Evolutionary conservation across 371 early-diverging fungal genomes (phyloP).

Genomic region (Mortierella polycephala): DNA sequence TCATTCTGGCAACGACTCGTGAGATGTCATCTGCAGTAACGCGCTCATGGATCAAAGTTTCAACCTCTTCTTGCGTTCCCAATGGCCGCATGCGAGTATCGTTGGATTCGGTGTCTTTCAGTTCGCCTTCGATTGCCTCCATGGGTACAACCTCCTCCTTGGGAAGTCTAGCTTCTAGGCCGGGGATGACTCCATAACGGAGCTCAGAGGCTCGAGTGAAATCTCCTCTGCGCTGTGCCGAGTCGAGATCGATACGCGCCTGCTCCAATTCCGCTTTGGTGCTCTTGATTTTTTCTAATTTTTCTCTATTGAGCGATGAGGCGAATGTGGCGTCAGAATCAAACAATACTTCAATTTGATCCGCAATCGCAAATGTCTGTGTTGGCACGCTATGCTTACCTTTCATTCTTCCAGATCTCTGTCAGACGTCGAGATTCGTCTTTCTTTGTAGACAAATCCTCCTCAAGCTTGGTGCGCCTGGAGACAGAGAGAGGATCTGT

Average conservation of each 20-base stretch:
- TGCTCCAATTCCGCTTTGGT: slow-evolving; percentile 80
- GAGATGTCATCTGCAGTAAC: slow-evolving; percentile 91
- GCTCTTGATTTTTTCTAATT: slow-evolving; percentile 77
- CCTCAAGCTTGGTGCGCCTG: slow-evolving; percentile 72
- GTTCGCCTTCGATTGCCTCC: slow-evolving; percentile 31
- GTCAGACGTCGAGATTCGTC: slow-evolving; percentile 70
- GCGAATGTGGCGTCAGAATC: background rate
- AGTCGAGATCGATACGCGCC: slow-evolving; percentile 81
- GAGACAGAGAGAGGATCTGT: slow-evolving; percentile 77
- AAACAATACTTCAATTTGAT: slow-evolving; percentile 2
- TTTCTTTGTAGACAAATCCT: slow-evolving; percentile 72
- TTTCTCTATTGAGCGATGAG: slow-evolving; percentile 44
- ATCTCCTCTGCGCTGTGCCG: slow-evolving; percentile 78
- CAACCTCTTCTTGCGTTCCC: slow-evolving; percentile 63
- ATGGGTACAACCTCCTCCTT: slow-evolving; percentile 59
- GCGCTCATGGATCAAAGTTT: slow-evolving; percentile 81
- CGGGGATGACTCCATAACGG: slow-evolving; percentile 91
- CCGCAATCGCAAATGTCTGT: slow-evolving; percentile 4
- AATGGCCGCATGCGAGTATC: slow-evolving; percentile 29
- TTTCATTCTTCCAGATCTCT: slow-evolving; percentile 78
- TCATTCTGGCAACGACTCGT: slow-evolving; percentile 84
- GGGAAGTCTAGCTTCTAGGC: slow-evolving; percentile 77
- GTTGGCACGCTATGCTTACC: slow-evolving; percentile 37
- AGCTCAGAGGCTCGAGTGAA: slow-evolving; percentile 82
- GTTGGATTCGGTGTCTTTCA: slow-evolving; percentile 17